A percentile compares a stretch with the other conserved stretches of the same genome.
Conservation (phyloP, 495 filamentous ascomycete genomes). For the Xylaria venustula region DNA sequence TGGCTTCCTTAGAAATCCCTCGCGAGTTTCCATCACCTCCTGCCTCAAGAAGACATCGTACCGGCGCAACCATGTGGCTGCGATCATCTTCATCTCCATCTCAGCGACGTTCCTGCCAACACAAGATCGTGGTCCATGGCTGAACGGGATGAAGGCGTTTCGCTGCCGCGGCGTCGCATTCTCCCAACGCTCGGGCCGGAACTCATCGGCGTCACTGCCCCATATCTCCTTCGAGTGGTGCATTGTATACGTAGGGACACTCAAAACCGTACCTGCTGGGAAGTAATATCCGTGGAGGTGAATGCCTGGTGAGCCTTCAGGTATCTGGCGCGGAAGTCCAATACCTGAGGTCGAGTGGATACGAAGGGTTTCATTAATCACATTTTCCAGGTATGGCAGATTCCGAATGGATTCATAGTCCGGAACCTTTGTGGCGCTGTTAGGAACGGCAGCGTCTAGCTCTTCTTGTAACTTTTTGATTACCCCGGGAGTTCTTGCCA, state of each 20-base stretch:
- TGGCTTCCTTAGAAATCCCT: conserved; percentile 91
- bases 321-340: conserved; percentile 81
- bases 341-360: conserved; percentile 87
- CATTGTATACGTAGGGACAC: conserved; percentile 83
- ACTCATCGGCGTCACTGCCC: conserved; percentile 76
- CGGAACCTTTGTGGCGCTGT: conserved; percentile 55
- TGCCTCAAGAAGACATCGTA: conserved; percentile 76
- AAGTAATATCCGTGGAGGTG: conserved; percentile 59
- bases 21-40: conserved; percentile 70
- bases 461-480: conserved; percentile 67
- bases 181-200: conserved; percentile 76
- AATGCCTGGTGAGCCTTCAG: conserved; percentile 52
- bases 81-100: conserved; percentile 88
- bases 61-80: conserved; percentile 68
- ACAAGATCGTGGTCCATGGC: conserved; percentile 76
- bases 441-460: conserved; percentile 68
- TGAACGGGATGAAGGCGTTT: conserved; percentile 81
- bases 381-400: conserved; percentile 71
- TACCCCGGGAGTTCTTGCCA: conserved; percentile 66
- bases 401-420: conserved; percentile 70
- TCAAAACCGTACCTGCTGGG: conserved; percentile 71
- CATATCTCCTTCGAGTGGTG: conserved; percentile 82
- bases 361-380: conserved; percentile 88
- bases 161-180: conserved; percentile 64
- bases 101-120: conserved; percentile 87